Percentiles rank a stretch among this genome's conserved stretches.
Evolutionary conservation across 768 basidiomycete species (phyloP).

Genomic region (Russula sp.): DNA sequence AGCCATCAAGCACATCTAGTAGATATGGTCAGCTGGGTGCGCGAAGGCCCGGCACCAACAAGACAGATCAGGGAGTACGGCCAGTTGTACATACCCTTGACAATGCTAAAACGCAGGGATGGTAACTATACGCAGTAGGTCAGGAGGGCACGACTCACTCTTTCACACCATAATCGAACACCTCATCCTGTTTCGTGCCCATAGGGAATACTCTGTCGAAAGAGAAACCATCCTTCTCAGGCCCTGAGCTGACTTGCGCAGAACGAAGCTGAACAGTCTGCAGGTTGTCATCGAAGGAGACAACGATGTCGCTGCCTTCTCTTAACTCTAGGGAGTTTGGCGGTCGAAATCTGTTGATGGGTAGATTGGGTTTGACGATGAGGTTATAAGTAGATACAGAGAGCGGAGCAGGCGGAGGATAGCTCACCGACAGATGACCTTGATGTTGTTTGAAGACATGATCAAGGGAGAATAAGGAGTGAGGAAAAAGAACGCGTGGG

Average conservation of each 20-base stretch:
- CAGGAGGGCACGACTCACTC: conserved; percentile 59
- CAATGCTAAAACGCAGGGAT: conserved; percentile 55
- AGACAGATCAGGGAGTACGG: background rate
- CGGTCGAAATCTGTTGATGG: conserved; percentile 78
- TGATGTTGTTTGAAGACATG: conserved; percentile 84
- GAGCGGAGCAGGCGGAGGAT: conserved; percentile 20
- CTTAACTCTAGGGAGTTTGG: conserved; percentile 87
- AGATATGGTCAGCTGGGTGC: conserved; percentile 8
- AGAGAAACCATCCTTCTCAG: conserved; percentile 96
- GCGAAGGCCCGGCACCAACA: conserved; percentile 2
- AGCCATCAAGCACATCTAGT: conserved; percentile 94
- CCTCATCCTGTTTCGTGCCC: conserved; percentile 84
- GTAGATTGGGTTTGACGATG: conserved; percentile 11
- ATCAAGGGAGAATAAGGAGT: conserved; percentile 8
- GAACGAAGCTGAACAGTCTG: conserved; percentile 81
- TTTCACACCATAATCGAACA: conserved; percentile 98
- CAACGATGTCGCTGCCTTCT: conserved; percentile 87
- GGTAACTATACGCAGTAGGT: background rate
- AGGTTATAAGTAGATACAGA: conserved; percentile 14
- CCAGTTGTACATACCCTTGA: conserved; percentile 59
- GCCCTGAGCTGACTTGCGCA: conserved; percentile 64
- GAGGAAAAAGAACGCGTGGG: conserved; percentile 5
- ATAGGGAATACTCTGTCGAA: conserved; percentile 97
- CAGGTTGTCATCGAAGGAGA: conserved; percentile 81
- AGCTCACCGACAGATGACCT: conserved; percentile 96